phyloP scores from a whole-genome alignment of 2,329 filamentous ascomycete genomes.

The Microsporum ferrugineum region DNA sequence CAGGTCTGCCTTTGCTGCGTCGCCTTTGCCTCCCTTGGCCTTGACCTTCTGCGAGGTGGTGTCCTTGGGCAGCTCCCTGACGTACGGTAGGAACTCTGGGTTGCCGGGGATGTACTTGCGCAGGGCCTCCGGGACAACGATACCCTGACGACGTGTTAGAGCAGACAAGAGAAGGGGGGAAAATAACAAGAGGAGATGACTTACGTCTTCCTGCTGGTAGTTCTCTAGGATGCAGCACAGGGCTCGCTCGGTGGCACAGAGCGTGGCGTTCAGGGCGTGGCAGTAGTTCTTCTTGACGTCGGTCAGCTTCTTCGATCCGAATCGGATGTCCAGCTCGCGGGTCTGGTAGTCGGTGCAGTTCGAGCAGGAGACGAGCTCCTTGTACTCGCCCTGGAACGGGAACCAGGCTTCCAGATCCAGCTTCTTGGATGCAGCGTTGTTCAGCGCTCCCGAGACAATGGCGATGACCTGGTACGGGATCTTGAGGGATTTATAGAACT shows the following conservation, averaged over 20 bases:
- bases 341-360: conserved; percentile 99
- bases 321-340: conserved; percentile 83
- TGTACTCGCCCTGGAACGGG: conserved; percentile 93
- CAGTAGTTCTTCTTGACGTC: conserved; percentile 86
- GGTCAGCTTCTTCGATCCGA: conserved; percentile 73
- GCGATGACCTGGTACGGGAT: conserved; percentile 85
- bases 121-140: conserved; percentile 69
- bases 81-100: conserved; percentile 79
- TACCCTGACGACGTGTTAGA: conserved; percentile 42
- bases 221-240: conserved; percentile 95
- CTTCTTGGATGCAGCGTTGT: conserved; percentile 84
- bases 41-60: conserved; percentile 50
- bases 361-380: conserved; percentile 92
- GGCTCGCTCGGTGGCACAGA: conserved; percentile 83
- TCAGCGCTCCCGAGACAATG: conserved; percentile 92
- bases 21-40: conserved; percentile 25
- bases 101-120: conserved; percentile 83
- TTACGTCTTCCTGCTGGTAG: conserved; percentile 78
- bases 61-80: conserved; percentile 73
- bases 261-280: conserved; percentile 79
- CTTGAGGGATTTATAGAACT: conserved; percentile 83
- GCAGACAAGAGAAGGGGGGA: conserved; percentile 5
- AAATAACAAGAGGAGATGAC: conserved; percentile 18
- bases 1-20: conserved; percentile 23
- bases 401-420: conserved; percentile 95